Evolutionary conservation across 2,329 filamentous ascomycete species (phyloP), one percentile per base, ranked within the genome.

Genomic region (Orbilia oligospora): DNA sequence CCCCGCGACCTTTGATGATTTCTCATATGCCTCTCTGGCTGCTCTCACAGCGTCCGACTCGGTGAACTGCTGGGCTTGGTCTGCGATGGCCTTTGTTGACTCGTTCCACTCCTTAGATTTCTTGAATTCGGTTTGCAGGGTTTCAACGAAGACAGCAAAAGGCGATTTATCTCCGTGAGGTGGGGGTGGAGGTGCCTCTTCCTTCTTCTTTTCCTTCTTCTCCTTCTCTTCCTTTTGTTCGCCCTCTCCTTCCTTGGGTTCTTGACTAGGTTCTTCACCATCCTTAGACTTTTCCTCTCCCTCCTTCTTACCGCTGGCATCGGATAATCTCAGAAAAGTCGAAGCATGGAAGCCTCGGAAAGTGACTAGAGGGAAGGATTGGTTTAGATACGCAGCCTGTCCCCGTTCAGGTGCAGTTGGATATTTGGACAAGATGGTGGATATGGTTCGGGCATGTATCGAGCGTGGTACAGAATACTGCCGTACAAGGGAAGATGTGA

Each of bases 71-170:
- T 97, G 92, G 18, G 95, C 93, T 5, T 92, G 93, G 61, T 93
- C 93, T 18, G 93, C 92, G 49, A 99, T 89, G 81, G 96, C 93
- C 87, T 99, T 98, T 49, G 95, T 99, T 51, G 93, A 97, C 84
- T 99, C 96, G 83, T 99, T 97, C 96, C 96, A 99, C 85, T 99
- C 96, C 84, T 98, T 97, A 16, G 94, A 98, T 66, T 93, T 92
- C 85, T 97, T 94, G 86, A 99, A 97, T 85, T 99, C 96, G 72
- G 88, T 89, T 84, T 93, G 90, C 85, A 99, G 90, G n/a, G 96
- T 99, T 84, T 99, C 96, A 83, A 93, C 93, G 87, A 99, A 99
- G 36, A 99, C 96, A 84, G 98, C 93, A 94, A 96, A 98, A 68
- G 96, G 96, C 2, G 95, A 96, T 88, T 99, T 99, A 86, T 97